Evolutionary conservation across 495 filamentous ascomycete species (phyloP), one percentile per base, ranked within the genome.

Genomic region (Penicillium atrosanguineum): DNA sequence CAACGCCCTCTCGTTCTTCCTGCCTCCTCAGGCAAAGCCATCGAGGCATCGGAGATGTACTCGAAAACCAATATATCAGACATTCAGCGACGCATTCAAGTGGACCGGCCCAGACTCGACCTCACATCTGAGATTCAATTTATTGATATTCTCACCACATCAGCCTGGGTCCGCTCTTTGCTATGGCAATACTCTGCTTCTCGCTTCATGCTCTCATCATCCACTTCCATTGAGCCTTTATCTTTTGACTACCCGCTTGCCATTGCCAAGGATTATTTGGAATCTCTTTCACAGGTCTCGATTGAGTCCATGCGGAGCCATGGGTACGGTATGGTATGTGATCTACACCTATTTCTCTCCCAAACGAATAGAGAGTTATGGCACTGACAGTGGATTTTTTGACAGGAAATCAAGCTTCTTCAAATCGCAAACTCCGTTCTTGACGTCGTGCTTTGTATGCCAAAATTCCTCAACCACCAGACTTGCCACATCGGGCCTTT

Each of bases 161-260:
- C 53, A 0, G 57, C 57, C 14, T 60, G 57, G 57, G 36, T 60
- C 12, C 48, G 57, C 12, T 53, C 57, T 12, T 37, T 60, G 26
- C 49, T 60, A 9, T 60, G 57, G 57, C 57, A 60, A 25, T 55
- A 60, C 34, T 51, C 57, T 41, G 57, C 57, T 18, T 56, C 57
- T 20, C 57, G 44, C 21, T 60, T 60, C 38, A 60, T 60, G 57
- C 57, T 60, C 43, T 51, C 53, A 7, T 60, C 57, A n/a, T 42
- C 53, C n/a, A 49, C 53, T 0, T 48, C 41, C 11, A 53, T 43
- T 12, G 53, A 45, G 25, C 57, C 53, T 12, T 45, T 60, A 25
- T 48, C 57, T 18, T 55, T 52, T 21, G 57, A 60, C 14, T 60
- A 60, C 18, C 57, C 57, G 1, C 44, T 60, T 7, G 46, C 46